phyloP scores from a whole-genome alignment of 208 protist species.

The Acanthamoeba lenticulata region DNA sequence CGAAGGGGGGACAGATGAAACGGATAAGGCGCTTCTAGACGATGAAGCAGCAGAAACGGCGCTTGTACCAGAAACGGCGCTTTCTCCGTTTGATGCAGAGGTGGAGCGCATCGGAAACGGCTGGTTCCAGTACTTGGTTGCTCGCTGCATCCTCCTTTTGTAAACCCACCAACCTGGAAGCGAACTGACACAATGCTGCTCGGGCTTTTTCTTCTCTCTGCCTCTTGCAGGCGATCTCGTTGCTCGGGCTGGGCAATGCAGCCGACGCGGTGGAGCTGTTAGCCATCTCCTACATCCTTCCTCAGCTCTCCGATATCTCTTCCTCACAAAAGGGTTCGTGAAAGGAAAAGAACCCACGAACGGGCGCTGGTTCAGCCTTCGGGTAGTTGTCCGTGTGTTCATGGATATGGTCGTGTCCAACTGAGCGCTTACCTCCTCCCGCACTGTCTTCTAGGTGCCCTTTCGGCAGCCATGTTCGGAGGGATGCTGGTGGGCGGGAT shows the following conservation, averaged over 20 bases:
- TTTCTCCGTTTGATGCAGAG: neutral
- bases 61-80: neutral
- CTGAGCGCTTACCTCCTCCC: too few species aligned
- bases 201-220: neutral
- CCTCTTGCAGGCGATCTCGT: neutral
- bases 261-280: constrained; percentile 68
- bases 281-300: constrained; percentile 72
- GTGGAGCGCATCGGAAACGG: constrained; percentile 38
- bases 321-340: constrained; percentile 31
- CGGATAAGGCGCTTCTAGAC: too few species aligned
- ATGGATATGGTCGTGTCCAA: too few species aligned
- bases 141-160: neutral
- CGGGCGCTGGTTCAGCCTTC: too few species aligned
- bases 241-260: constrained; percentile 70
- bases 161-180: too few species aligned
- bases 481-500: constrained; percentile 73
- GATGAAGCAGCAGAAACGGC: too few species aligned
- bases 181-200: too few species aligned
- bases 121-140: constrained; percentile 26
- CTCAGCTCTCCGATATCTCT: constrained; percentile 49
- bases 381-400: neutral
- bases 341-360: neutral
- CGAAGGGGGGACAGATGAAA: too few species aligned
- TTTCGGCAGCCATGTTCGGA: constrained; percentile 69
- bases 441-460: constrained; percentile 1